Base-by-base conservation (phyloP, 371 early-diverging fungal species). In the Scutellospora calospora region DNA sequence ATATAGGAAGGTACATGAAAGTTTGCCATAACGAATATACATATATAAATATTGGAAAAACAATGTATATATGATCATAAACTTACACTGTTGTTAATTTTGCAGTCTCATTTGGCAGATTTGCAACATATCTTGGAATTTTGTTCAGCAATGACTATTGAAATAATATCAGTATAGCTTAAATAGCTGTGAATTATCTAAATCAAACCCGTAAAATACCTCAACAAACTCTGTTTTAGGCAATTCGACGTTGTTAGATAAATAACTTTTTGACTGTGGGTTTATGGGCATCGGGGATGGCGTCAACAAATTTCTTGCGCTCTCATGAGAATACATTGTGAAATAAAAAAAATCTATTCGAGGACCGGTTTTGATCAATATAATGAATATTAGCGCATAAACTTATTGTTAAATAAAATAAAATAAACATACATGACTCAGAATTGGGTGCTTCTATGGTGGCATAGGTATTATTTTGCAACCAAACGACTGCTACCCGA, bases 71-170 rank as follows among this genome's bases (percentile, higher is more conserved):
- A 49, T 16, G 49, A 16, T 16, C 29, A 18, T 20, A 18, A 18
- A n/a, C 69, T 68, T 72, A 72, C 72, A 31, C 31, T 5, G 45
- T 51, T 22, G 33, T 72, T 72, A 72, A 72, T 31, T 72, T 72
- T 16, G n/a, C 18, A 3, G 49, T 51, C 22, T 72, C 72, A 16
- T 72, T 52, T 27, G 72, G 72, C 49, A 72, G 52, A 72, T 72
- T 72, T 14, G 16, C 38, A 18, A 72, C 29, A 9, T 72, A 72
- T 51, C 52, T 22, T 25, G 27, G n/a, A 20, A 72, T 52, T 38
- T 52, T 72, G 18, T 72, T 72, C 11, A 72, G 22, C 22, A 68
- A 5, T n/a, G 38, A 35, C 68, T 68, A 41, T 9, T 35, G 11
- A 38, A 38, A 68, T n/a, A 20, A 45, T 38, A n/a, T n/a, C n/a